Evolutionary conservation across 164 flowering plant genomes (phyloP).

Genomic region (Brasenia schreberi): DNA sequence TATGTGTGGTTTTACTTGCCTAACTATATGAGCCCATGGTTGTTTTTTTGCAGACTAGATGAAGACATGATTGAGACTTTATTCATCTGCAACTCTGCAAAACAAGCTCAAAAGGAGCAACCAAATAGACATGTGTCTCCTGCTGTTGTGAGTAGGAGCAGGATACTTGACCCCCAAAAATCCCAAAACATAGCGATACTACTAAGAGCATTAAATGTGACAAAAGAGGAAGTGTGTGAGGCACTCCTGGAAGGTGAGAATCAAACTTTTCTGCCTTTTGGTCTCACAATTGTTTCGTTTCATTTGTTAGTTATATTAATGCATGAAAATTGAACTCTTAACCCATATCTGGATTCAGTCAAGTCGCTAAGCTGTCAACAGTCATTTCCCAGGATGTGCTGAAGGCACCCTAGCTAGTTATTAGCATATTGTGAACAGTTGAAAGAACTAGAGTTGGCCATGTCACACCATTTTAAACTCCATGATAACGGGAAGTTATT

Average conservation of each 20-base stretch:
- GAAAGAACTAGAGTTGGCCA: too few relatives aligned
- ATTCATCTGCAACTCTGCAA: constrained; percentile 67
- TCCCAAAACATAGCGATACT: constrained; percentile 97
- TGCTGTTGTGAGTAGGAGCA: constrained; percentile 48
- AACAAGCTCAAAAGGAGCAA: constrained; percentile 35
- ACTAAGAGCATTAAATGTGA: constrained; percentile 86
- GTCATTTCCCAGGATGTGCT: background rate
- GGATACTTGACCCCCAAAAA: constrained; percentile 92
- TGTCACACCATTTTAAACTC: too few relatives aligned
- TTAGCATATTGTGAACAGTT: background rate
- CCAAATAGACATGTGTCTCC: constrained; percentile 46
- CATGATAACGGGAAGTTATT: too few relatives aligned
- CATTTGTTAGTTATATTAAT: background rate
- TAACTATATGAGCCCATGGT: background rate
- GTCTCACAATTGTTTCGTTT: background rate
- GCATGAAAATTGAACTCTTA: background rate
- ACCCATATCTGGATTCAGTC: background rate
- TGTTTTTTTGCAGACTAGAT: constrained; percentile 45
- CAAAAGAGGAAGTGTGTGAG: constrained; percentile 81
- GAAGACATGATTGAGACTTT: constrained; percentile 94
- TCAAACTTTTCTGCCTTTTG: constrained; percentile 2
- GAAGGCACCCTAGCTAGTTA: background rate
- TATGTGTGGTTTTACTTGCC: too few relatives aligned
- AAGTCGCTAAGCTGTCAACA: background rate
- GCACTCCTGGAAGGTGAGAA: constrained; percentile 81